Conservation (phyloP, 2,329 filamentous ascomycete species). For the Monilinia polystroma region DNA sequence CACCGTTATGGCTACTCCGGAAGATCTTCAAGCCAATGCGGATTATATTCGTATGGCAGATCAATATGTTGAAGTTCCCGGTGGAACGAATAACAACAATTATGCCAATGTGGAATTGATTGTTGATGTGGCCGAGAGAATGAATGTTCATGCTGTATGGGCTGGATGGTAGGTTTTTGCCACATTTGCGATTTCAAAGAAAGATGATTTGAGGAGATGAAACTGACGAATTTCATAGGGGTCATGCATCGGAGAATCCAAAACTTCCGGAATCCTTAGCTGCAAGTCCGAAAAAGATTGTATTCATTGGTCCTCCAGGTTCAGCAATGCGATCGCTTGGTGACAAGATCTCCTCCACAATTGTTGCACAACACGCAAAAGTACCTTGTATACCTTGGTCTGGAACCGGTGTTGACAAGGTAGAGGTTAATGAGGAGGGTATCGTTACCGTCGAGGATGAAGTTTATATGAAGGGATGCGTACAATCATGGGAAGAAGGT, state of each 20-base stretch:
- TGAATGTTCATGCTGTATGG: constrained; percentile 98
- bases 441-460: constrained; percentile 91
- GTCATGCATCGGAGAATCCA: constrained; percentile 97
- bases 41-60: constrained; percentile 99
- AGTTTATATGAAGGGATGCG: constrained; percentile 87
- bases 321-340: constrained; percentile 98
- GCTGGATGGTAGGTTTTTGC: constrained; percentile 77
- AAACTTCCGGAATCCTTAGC: constrained; percentile 95
- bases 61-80: constrained; percentile 98
- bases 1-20: constrained; percentile 98
- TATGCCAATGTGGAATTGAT: constrained; percentile 99
- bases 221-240: constrained; percentile 54
- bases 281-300: constrained; percentile 95
- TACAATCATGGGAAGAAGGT: constrained; percentile 85
- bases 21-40: constrained; percentile 95
- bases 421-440: constrained; percentile 73
- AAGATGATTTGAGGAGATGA: neutral
- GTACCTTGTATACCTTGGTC: constrained; percentile 99
- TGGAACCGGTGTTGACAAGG: constrained; percentile 82
- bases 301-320: constrained; percentile 97
- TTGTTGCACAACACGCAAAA: constrained; percentile 93
- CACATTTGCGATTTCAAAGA: neutral
- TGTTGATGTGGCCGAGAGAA: constrained; percentile 96
- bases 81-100: constrained; percentile 99
- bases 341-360: constrained; percentile 99